phyloP scores from a whole-genome alignment of 441 rosid genomes.

The Populus hybrid region DNA sequence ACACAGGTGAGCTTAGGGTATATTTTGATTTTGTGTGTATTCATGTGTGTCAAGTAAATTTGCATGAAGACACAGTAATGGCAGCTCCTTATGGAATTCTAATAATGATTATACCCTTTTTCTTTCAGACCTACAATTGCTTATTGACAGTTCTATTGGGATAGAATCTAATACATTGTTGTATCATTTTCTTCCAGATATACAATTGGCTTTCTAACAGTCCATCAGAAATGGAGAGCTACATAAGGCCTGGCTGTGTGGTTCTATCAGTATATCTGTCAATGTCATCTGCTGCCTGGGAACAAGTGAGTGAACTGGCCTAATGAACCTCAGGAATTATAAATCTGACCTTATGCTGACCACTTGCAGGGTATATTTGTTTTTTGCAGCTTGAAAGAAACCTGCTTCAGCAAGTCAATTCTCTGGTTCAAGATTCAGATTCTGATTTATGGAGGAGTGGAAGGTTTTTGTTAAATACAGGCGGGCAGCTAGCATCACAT shows the following conservation, averaged over 20 bases:
- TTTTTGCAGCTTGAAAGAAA: constrained; percentile 66
- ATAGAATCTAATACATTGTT: no score
- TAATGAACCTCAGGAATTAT: not conserved
- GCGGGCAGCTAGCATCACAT: constrained; percentile 67
- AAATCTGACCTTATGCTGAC: constrained; percentile 24
- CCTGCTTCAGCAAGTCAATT: constrained; percentile 46
- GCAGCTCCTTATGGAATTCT: constrained; percentile 4
- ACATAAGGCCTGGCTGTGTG: constrained; percentile 94
- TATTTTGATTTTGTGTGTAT: not conserved
- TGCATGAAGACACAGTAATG: not conserved
- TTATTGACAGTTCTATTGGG: no score
- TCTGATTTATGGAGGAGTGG: constrained; percentile 73
- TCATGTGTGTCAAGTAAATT: not conserved
- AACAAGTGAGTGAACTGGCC: constrained; percentile 54
- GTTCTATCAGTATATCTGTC: constrained; percentile 73
- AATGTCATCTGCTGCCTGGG: constrained; percentile 70
- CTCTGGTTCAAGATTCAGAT: constrained; percentile 52
- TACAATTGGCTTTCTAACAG: constrained; percentile 71
- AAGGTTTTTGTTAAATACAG: constrained; percentile 67
- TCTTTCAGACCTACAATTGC: constrained; percentile 56
- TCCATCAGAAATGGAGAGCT: constrained; percentile 96
- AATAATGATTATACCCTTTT: constrained; percentile 10
- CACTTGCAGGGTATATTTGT: constrained; percentile 26
- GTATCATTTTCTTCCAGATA: no score
- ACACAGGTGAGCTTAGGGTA: constrained; percentile 46